phyloP scores from a whole-genome alignment of 2,329 filamentous ascomycete species.

The Gyromitra esculenta region DNA sequence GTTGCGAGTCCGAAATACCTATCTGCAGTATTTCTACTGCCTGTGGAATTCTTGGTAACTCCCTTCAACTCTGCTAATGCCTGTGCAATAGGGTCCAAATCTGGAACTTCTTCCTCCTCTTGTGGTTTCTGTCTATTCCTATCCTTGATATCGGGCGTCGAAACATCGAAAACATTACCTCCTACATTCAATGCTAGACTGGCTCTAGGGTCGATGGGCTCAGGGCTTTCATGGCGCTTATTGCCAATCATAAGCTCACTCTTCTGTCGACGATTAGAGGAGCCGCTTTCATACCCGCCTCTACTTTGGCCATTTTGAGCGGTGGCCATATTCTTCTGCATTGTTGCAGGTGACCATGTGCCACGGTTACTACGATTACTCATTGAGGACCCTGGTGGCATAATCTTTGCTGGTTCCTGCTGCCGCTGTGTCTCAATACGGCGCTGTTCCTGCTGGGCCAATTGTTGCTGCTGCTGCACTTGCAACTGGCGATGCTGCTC shows the following conservation, averaged over 20 bases:
- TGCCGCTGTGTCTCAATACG: conserved; percentile 59
- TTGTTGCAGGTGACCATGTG: conserved; percentile 66
- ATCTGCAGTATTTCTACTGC: conserved; percentile 87
- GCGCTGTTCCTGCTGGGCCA: conserved; percentile 59
- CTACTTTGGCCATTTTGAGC: conserved; percentile 38
- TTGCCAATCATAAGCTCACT: conserved; percentile 60
- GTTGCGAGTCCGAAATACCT: conserved; percentile 93
- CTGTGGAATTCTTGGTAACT: conserved; percentile 80
- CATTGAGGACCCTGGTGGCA: conserved; percentile 30
- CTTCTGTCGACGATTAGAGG: conserved; percentile 59
- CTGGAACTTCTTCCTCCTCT: conserved; percentile 61
- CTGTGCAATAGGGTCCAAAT: conserved; percentile 83
- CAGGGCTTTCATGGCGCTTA: conserved; percentile 69
- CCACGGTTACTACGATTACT: conserved; percentile 69
- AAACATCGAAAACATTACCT: conserved; percentile 94
- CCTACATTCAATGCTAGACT: conserved; percentile 94
- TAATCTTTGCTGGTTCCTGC: conserved; percentile 39
- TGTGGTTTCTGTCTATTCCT: conserved; percentile 62
- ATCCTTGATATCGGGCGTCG: conserved; percentile 73
- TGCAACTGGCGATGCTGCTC: conserved; percentile 65
- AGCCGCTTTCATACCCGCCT: conserved; percentile 48
- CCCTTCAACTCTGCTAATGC: conserved; percentile 93
- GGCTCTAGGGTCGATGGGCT: conserved; percentile 88
- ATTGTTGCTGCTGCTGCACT: conserved; percentile 47
- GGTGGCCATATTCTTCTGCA: conserved; percentile 24